Conservation (phyloP, 176 grass and related monocot genomes). For the Hordeum marinum region DNA sequence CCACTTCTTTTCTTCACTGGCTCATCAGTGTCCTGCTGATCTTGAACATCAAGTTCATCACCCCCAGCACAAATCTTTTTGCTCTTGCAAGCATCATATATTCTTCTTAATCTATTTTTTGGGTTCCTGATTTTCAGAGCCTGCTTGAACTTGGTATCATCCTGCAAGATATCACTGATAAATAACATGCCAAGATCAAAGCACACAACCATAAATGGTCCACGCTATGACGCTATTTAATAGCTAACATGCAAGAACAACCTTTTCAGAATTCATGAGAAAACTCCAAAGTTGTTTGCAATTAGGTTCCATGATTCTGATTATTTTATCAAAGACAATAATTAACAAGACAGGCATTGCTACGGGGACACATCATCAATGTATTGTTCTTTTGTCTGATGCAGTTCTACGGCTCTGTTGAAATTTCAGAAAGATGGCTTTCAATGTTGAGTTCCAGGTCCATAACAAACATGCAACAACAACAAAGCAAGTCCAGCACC, state of each 20-base stretch:
- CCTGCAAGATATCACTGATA: constrained; percentile 43
- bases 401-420: background rate
- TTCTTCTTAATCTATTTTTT: constrained; percentile 87
- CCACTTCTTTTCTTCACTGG: constrained; percentile 84
- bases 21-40: constrained; percentile 74
- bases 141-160: constrained; percentile 90
- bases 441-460: background rate
- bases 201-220: background rate
- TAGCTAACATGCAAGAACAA: constrained; percentile 1
- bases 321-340: background rate
- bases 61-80: constrained; percentile 85
- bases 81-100: constrained; percentile 98
- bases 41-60: constrained; percentile 82
- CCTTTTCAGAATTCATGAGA: background rate
- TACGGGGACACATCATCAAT: background rate
- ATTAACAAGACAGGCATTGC: background rate
- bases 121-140: constrained; percentile 94
- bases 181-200: background rate
- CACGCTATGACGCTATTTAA: background rate
- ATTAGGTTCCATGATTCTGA: background rate
- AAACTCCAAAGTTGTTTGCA: background rate
- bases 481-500: too few relatives aligned
- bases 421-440: background rate
- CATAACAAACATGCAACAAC: background rate
- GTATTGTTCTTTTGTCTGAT: background rate